These are phyloP conservation scores for Talaromyces nanjingensis DNA, from an alignment of 495 filamentous ascomycete species.

Conservation along the genomic window DNA sequence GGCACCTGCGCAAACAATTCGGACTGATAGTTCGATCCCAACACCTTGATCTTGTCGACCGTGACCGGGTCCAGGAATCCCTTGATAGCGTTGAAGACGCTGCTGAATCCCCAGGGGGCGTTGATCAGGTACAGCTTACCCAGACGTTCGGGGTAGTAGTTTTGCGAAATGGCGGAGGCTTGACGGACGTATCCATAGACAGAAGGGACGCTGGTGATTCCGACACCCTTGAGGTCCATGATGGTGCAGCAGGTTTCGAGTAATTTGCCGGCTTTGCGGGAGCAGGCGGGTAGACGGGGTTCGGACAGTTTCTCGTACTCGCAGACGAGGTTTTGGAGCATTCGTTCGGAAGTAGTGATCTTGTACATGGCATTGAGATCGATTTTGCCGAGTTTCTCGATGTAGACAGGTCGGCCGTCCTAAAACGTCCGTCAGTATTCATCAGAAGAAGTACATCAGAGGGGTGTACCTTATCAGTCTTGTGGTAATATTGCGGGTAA, in stretches of 20 bases:
- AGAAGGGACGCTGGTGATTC: constrained; percentile 66
- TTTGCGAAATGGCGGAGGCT: constrained; percentile 80
- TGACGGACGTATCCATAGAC: constrained; percentile 81
- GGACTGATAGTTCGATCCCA: constrained; percentile 72
- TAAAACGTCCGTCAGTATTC: constrained; percentile 21
- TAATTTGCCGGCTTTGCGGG: constrained; percentile 78
- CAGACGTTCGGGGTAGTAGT: constrained; percentile 96
- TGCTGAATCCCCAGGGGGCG: constrained; percentile 87
- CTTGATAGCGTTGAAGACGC: constrained; percentile 79
- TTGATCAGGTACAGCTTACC: constrained; percentile 93
- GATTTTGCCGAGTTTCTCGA: constrained; percentile 92
- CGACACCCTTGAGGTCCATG: constrained; percentile 94
- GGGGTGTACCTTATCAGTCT: constrained; percentile 79
- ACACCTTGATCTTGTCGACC: constrained; percentile 88
- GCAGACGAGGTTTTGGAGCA: constrained; percentile 89
- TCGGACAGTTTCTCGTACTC: constrained; percentile 96
- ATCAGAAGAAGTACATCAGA: neutral
- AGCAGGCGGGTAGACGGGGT: constrained; percentile 90
- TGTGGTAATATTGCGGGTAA: constrained; percentile 99
- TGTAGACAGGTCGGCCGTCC: constrained; percentile 96
- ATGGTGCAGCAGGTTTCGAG: constrained; percentile 97
- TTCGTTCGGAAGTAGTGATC: constrained; percentile 86
- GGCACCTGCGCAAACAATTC: constrained; percentile 82
- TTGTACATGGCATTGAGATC: constrained; percentile 85
- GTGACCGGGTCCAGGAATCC: constrained; percentile 93